Percentiles rank a stretch among this genome's conserved stretches.
Conservation (phyloP, 257 asterid genomes). For the Anisodus acutangulus region DNA sequence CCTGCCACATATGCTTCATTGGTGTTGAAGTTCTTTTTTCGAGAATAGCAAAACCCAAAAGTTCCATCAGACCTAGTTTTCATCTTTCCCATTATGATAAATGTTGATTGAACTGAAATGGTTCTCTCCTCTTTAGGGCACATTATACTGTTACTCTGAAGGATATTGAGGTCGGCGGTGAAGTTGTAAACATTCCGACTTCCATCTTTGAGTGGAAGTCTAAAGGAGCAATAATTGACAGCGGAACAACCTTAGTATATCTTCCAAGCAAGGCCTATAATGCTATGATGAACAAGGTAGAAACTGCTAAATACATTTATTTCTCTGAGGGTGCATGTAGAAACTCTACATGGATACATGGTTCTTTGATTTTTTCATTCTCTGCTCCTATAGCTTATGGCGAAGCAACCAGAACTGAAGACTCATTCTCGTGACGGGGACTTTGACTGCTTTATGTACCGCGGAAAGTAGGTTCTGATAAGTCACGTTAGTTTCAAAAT, state of each 20-base stretch:
- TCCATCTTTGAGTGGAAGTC: slow-evolving; percentile 48
- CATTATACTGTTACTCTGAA: slow-evolving; percentile 72
- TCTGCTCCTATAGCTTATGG: slow-evolving; percentile 53
- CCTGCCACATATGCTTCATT: too few relatives aligned
- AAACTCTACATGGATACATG: neutral
- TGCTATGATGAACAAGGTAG: slow-evolving; percentile 58
- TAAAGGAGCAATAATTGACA: slow-evolving; percentile 72
- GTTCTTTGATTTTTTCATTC: slow-evolving; percentile 26
- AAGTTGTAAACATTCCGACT: slow-evolving; percentile 60
- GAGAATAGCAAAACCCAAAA: too few relatives aligned
- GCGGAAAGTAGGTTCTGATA: slow-evolving; percentile 53
- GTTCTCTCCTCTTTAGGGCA: slow-evolving; percentile 48
- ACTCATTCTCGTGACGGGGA: slow-evolving; percentile 53
- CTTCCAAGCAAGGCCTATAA: slow-evolving; percentile 68
- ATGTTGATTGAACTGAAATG: neutral
- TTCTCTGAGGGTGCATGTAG: neutral
- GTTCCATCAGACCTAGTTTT: too few relatives aligned
- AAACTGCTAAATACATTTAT: slow-evolving; percentile 19
- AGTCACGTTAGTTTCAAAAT: neutral
- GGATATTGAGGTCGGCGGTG: slow-evolving; percentile 78
- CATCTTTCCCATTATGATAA: neutral
- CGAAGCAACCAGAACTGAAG: slow-evolving; percentile 55
- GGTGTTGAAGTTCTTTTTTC: too few relatives aligned
- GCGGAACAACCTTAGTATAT: slow-evolving; percentile 94
- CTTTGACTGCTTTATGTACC: slow-evolving; percentile 55